phyloP scores from a whole-genome alignment of 1,284 basidiomycete genomes.

The Omphalotus olearius region DNA sequence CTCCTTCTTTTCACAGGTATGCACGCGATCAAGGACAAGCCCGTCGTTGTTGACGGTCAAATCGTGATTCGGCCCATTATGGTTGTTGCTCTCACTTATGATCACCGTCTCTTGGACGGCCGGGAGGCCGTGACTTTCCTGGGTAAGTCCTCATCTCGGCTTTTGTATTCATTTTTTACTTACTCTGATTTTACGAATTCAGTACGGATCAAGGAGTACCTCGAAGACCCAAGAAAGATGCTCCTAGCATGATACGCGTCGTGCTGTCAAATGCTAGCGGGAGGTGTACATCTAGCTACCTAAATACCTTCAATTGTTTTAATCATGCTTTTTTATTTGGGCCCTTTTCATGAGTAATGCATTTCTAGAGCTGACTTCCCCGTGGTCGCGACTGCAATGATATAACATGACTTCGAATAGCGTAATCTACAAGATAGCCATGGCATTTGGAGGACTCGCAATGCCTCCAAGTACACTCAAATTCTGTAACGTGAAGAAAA shows the following conservation, averaged over 20 bases:
- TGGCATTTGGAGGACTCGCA: constrained; percentile 7
- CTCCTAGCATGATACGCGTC: constrained; percentile 30
- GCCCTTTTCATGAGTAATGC: no score
- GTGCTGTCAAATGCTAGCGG: no score
- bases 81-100: constrained; percentile 93
- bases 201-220: constrained; percentile 51
- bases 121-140: constrained; percentile 98
- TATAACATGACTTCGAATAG: no score
- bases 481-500: no score
- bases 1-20: constrained; percentile 47
- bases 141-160: constrained; percentile 46
- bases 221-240: constrained; percentile 58
- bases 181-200: constrained; percentile 1
- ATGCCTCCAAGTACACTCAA: no score
- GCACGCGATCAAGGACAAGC: constrained; percentile 94
- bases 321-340: no score
- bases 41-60: constrained; percentile 91
- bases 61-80: constrained; percentile 97
- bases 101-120: constrained; percentile 94
- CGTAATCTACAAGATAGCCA: constrained; percentile 7
- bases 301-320: no score
- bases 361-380: no score
- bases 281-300: no score
- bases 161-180: neutral
- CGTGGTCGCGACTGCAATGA: no score